phyloP scores from a whole-genome alignment of 164 flowering plant species.

The Akebia trifoliata region DNA sequence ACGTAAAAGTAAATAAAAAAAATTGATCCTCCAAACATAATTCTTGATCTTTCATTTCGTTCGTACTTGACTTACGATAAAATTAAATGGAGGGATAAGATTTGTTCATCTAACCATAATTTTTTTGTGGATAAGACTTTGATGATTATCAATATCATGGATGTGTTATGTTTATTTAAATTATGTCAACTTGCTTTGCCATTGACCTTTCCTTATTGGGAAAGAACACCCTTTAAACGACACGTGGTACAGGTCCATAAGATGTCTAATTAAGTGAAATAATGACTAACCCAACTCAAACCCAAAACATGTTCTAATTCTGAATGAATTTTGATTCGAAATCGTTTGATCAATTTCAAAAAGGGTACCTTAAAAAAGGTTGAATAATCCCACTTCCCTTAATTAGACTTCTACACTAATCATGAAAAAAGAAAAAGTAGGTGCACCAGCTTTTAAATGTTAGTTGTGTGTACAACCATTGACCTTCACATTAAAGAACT shows the following conservation, averaged over 20 bases:
- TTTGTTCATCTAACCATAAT: too few species aligned
- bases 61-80: too few species aligned
- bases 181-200: too few species aligned
- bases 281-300: neutral
- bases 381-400: slow-evolving; percentile 4
- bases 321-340: neutral
- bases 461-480: neutral
- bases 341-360: neutral
- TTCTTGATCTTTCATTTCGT: too few species aligned
- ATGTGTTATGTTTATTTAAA: too few species aligned
- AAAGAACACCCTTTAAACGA: neutral
- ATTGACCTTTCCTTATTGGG: neutral
- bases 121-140: too few species aligned
- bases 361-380: neutral
- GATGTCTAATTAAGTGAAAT: neutral
- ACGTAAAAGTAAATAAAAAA: too few species aligned
- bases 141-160: too few species aligned
- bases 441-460: slow-evolving; percentile 1
- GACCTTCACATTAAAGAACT: slow-evolving; percentile 11
- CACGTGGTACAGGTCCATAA: neutral
- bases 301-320: neutral
- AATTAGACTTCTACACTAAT: slow-evolving; percentile 9
- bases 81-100: too few species aligned
- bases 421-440: slow-evolving; percentile 8
- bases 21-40: too few species aligned